These are phyloP conservation scores for Solidago caesia DNA, from an alignment of 129 eudicot genomes.

Conservation along the genomic window DNA sequence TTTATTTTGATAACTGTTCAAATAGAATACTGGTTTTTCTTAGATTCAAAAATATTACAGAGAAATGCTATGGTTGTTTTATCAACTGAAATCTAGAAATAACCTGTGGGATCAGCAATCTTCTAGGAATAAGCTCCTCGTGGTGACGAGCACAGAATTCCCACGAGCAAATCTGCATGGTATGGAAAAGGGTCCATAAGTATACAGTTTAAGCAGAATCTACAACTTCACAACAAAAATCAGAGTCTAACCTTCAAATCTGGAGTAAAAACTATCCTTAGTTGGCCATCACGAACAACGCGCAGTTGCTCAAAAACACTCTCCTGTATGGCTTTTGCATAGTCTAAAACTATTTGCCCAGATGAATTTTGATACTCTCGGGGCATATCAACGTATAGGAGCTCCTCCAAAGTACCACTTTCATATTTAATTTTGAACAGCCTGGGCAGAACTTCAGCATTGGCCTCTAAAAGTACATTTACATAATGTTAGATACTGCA, in stretches of 20 bases:
- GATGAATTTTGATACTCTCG: slow-evolving; percentile 63
- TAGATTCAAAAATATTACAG: neutral
- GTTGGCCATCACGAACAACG: slow-evolving; percentile 89
- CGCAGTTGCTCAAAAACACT: slow-evolving; percentile 93
- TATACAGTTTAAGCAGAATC: neutral
- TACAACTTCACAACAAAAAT: neutral
- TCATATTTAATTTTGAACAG: slow-evolving; percentile 87
- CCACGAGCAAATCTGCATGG: slow-evolving; percentile 79
- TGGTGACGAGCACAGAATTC: slow-evolving; percentile 90
- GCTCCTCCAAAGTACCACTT: slow-evolving; percentile 86
- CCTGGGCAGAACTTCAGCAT: slow-evolving; percentile 82
- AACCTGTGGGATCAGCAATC: slow-evolving; percentile 82
- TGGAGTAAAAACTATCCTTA: slow-evolving; percentile 69
- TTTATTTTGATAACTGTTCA: neutral
- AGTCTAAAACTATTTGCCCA: slow-evolving; percentile 87
- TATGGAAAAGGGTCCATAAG: slow-evolving; percentile 1
- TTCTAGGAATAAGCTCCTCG: slow-evolving; percentile 88
- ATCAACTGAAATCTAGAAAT: neutral
- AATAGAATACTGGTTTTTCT: neutral
- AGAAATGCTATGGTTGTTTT: neutral
- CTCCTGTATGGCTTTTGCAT: slow-evolving; percentile 90
- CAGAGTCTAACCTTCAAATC: slow-evolving; percentile 61
- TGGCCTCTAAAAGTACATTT: slow-evolving; percentile 63
- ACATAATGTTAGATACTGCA: slow-evolving; percentile 2
- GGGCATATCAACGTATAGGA: slow-evolving; percentile 73